Evolutionary conservation across 140 eudicot genomes (phyloP).

Genomic region (Bidens hawaiensis): DNA sequence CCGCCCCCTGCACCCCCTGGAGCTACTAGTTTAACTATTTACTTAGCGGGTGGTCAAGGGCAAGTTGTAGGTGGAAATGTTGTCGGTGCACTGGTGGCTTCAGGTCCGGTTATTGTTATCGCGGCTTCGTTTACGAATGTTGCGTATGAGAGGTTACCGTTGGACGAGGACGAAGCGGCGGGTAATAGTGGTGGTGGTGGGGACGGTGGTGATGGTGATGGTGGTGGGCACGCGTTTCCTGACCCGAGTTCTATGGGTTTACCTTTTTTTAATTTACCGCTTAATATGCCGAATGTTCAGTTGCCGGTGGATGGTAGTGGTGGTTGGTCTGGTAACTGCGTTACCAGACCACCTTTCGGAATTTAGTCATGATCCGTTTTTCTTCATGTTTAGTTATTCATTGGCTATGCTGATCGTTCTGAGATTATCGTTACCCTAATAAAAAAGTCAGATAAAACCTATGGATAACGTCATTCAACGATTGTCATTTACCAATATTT

Average conservation of each 20-base stretch:
- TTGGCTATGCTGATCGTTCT: too few relatives aligned
- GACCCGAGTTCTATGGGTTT: slow-evolving; percentile 66
- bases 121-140: slow-evolving; percentile 80
- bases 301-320: slow-evolving; percentile 60
- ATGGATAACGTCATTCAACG: neutral
- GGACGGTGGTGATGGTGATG: slow-evolving; percentile 7
- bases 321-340: slow-evolving; percentile 52
- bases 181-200: slow-evolving; percentile 34
- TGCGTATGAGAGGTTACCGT: slow-evolving; percentile 68
- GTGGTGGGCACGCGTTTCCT: slow-evolving; percentile 34
- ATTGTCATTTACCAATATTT: neutral
- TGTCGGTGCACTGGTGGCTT: too few relatives aligned
- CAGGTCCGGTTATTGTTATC: slow-evolving; percentile 71
- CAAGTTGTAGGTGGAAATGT: slow-evolving; percentile 86
- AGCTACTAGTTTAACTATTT: slow-evolving; percentile 68
- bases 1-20: slow-evolving; percentile 94
- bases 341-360: slow-evolving; percentile 43
- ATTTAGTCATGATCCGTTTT: too few relatives aligned
- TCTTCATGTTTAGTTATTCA: too few relatives aligned
- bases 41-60: slow-evolving; percentile 81
- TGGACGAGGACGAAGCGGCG: slow-evolving; percentile 63
- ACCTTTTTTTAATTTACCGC: slow-evolving; percentile 61
- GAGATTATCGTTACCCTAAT: too few relatives aligned
- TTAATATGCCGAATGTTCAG: slow-evolving; percentile 57
- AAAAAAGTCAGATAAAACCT: neutral